A percentile compares a stretch with the other conserved stretches of the same genome.
Evolutionary conservation across 768 basidiomycete species (phyloP).

Genomic region (Boletus tomentosulus): DNA sequence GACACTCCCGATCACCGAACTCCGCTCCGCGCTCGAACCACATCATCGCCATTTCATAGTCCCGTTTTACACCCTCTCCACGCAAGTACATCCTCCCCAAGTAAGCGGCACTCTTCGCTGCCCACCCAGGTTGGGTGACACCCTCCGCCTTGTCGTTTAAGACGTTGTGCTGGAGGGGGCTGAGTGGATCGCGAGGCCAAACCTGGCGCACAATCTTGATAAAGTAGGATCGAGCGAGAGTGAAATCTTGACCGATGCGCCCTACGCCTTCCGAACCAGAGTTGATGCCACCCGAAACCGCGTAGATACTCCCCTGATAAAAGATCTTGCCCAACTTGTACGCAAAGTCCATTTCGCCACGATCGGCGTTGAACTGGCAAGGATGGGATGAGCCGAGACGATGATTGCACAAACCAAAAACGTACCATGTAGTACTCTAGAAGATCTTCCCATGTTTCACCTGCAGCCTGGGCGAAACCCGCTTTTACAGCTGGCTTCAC

Average conservation of each 20-base stretch:
- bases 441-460: constrained; percentile 92
- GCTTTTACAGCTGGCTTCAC: constrained; percentile 79
- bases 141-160: constrained; percentile 47
- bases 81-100: constrained; percentile 91
- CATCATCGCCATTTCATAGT: constrained; percentile 73
- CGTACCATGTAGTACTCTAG: constrained; percentile 85
- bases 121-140: constrained; percentile 51
- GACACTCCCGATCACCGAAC: constrained; percentile 81
- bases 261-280: constrained; percentile 94
- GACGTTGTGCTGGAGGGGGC: constrained; percentile 44
- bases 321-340: constrained; percentile 93
- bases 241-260: constrained; percentile 76
- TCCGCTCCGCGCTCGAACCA: constrained; percentile 91
- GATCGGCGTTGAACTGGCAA: constrained; percentile 86
- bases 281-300: constrained; percentile 68
- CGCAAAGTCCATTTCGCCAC: constrained; percentile 84
- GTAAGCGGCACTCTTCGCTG: constrained; percentile 80
- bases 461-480: constrained; percentile 74
- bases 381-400: neutral
- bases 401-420: neutral
- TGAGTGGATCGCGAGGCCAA: constrained; percentile 80
- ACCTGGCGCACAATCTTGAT: constrained; percentile 73
- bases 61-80: constrained; percentile 84
- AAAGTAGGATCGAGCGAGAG: constrained; percentile 79
- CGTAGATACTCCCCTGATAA: constrained; percentile 93